These are phyloP conservation scores for Aurantiochytrium sp. DNA, from an alignment of 108 stramenopile species.

Conservation along the genomic window DNA sequence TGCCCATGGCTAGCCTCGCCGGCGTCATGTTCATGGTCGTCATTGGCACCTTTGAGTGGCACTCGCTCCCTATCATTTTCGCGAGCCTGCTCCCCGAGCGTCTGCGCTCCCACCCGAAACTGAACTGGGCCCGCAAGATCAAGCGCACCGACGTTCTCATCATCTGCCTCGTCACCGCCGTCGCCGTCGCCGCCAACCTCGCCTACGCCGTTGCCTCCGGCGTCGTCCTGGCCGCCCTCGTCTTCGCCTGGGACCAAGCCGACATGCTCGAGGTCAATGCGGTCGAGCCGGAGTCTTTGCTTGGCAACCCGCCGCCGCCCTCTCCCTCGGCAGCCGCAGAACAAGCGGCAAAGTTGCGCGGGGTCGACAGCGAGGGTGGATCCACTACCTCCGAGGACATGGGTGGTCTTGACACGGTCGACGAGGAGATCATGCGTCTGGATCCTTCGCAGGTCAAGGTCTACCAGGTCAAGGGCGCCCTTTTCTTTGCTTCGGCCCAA, in stretches of 20 bases:
- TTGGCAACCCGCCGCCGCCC: background rate
- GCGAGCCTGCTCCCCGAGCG: conserved; percentile 35
- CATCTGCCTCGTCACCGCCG: conserved; percentile 44
- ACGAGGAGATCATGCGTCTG: background rate
- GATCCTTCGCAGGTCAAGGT: conserved; percentile 22
- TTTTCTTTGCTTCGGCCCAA: conserved; percentile 44
- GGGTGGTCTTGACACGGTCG: background rate
- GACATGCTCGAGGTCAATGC: background rate
- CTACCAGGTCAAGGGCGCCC: conserved; percentile 41
- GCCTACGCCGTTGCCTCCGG: conserved; percentile 45
- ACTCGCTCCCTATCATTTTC: conserved; percentile 35
- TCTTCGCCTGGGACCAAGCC: conserved; percentile 43
- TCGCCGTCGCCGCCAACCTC: conserved; percentile 45
- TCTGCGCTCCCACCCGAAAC: conserved; percentile 23
- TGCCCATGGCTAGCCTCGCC: conserved; percentile 43
- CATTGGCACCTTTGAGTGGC: conserved; percentile 48
- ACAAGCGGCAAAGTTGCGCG: no score
- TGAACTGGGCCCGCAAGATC: conserved; percentile 37
- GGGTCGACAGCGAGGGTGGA: no score
- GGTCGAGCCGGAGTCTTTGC: background rate
- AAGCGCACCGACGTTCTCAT: conserved; percentile 45
- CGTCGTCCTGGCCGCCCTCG: conserved; percentile 38
- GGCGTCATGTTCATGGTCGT: conserved; percentile 47
- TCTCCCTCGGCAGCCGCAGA: no score
- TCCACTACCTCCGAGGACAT: background rate